A percentile compares a stretch with the other conserved stretches of the same genome.
Conservation (phyloP, 1,139 yeast genomes). For the Debaryomycetaceae sp. region DNA sequence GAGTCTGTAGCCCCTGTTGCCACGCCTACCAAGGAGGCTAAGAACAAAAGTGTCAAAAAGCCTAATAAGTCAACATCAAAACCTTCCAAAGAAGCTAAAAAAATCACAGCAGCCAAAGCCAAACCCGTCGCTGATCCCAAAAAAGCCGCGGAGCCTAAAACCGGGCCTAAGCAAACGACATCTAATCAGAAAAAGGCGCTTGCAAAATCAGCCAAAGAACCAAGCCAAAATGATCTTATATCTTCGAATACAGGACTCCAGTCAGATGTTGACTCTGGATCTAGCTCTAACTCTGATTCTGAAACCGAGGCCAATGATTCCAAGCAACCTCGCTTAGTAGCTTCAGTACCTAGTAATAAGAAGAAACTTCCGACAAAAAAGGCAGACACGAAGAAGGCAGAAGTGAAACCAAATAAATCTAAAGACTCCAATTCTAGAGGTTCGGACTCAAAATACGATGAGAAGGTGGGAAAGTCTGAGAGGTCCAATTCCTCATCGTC, state of each 20-base stretch:
- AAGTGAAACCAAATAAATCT: neutral
- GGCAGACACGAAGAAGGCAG: neutral
- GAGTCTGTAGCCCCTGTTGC: neutral
- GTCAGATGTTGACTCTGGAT: conserved; percentile 5
- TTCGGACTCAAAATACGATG: neutral
- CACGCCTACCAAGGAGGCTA: neutral
- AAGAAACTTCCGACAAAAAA: neutral
- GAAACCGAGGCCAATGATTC: conserved; percentile 7
- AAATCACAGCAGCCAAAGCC: neutral
- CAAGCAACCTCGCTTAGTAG: conserved; percentile 13
- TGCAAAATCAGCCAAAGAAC: neutral
- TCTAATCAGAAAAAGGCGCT: neutral
- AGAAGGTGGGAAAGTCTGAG: neutral
- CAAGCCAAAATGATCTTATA: neutral
- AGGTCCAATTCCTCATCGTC: conserved; percentile 3
- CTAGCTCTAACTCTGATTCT: conserved; percentile 9
- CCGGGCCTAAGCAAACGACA: neutral
- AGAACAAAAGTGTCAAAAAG: neutral
- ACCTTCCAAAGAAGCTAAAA: neutral
- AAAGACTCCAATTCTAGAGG: neutral
- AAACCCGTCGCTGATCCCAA: neutral
- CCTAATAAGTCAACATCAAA: neutral
- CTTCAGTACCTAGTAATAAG: conserved; percentile 12
- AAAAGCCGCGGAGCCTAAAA: neutral
- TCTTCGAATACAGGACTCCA: neutral